Percentiles rank a stretch among this genome's conserved stretches.
Evolutionary conservation across 345 rosid genomes (phyloP).

Genomic region (Sisymbrium altissimum): DNA sequence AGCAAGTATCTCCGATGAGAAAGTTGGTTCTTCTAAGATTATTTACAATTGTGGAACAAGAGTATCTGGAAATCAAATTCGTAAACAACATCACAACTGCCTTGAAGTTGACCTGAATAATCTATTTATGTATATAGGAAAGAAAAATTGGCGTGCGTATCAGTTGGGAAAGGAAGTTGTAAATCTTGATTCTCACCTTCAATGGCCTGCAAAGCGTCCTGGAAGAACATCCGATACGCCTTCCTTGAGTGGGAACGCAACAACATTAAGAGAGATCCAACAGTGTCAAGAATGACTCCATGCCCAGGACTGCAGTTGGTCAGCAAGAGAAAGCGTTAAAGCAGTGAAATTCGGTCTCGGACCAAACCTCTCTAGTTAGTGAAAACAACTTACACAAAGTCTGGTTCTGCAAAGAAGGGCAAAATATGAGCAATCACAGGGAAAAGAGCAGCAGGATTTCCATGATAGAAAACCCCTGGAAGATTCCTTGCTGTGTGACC

Average conservation of each 20-base stretch:
- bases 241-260: conserved; percentile 77
- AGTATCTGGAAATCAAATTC: not conserved
- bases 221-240: conserved; percentile 69
- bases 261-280: conserved; percentile 77
- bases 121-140: not conserved
- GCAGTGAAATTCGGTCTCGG: not conserved
- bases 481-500: conserved; percentile 67
- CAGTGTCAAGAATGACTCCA: conserved; percentile 75
- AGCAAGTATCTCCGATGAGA: not conserved
- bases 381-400: conserved; percentile 53
- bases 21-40: not conserved
- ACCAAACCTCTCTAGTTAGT: not conserved
- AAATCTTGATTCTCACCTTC: conserved; percentile 52
- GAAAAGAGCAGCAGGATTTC: conserved; percentile 63
- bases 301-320: conserved; percentile 52
- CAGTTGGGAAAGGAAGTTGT: too few species aligned
- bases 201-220: conserved; percentile 61
- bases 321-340: conserved; percentile 11
- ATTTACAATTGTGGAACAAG: not conserved
- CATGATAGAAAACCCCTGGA: conserved; percentile 83
- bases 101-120: not conserved
- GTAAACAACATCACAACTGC: not conserved
- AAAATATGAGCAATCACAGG: conserved; percentile 75
- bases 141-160: too few species aligned
- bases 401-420: conserved; percentile 81